Conservation (phyloP, 2,329 filamentous ascomycete genomes). For the Colletotrichum cereale region DNA sequence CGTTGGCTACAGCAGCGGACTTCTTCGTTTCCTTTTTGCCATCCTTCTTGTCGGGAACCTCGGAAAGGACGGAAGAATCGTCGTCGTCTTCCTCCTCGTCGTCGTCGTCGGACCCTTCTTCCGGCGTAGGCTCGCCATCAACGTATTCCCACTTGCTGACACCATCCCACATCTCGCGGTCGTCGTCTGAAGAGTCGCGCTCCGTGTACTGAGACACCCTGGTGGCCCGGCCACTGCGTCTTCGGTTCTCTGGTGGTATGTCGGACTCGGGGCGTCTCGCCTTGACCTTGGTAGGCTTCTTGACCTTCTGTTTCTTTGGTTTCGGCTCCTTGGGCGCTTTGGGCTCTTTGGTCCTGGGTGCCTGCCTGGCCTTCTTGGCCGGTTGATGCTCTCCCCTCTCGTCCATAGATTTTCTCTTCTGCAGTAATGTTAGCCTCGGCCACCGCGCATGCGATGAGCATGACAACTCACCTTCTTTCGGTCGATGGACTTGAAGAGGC, state of each 20-base stretch:
- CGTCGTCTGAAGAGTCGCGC: slow-evolving; percentile 68
- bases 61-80: slow-evolving; percentile 30
- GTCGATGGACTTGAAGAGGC: slow-evolving; percentile 73
- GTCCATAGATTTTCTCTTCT: slow-evolving; percentile 70
- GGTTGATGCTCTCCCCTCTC: slow-evolving; percentile 62
- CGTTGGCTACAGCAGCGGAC: slow-evolving; percentile 34
- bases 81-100: slow-evolving; percentile 28
- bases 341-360: slow-evolving; percentile 47
- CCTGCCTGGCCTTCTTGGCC: slow-evolving; percentile 55
- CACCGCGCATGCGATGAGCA: neutral
- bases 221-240: slow-evolving; percentile 64
- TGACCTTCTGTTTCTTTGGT: slow-evolving; percentile 46
- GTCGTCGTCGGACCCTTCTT: slow-evolving; percentile 43
- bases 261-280: slow-evolving; percentile 44
- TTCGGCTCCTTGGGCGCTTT: slow-evolving; percentile 45
- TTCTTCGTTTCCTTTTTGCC: slow-evolving; percentile 41
- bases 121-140: slow-evolving; percentile 47
- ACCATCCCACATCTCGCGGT: slow-evolving; percentile 72
- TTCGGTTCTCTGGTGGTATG: slow-evolving; percentile 57
- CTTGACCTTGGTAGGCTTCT: slow-evolving; percentile 46
- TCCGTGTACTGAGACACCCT: slow-evolving; percentile 64
- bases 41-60: slow-evolving; percentile 26
- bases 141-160: slow-evolving; percentile 71
- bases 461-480: slow-evolving; percentile 72
- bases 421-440: slow-evolving; percentile 45